Evolutionary conservation across 2,329 filamentous ascomycete species (phyloP), one percentile per base, ranked within the genome.

Genomic region (Aspergillus viridinutans): DNA sequence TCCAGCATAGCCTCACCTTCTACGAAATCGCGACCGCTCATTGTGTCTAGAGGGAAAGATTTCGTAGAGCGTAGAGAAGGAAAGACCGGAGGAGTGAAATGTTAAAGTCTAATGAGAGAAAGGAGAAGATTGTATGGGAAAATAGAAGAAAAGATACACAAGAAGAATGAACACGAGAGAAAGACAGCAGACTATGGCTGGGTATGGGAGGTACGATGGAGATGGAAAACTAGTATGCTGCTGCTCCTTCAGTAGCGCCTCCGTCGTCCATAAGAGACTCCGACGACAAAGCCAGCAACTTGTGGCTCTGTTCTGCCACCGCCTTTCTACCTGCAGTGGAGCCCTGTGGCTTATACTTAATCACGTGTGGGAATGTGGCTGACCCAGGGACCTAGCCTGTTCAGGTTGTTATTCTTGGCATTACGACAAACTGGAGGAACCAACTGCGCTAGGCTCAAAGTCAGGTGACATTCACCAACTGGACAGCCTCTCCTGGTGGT

Each of bases 1-100:
- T 92, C 92, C 58, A 97, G 80, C 75, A 95, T 87, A 65, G 93
- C 94, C 78, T 92, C 88, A 62, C 86, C 87, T 66, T 93, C 87
- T 69, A 99, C 87, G 70, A 97, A 80, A 72, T 92, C 86, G 58
- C 71, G 71, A 57, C 75, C 69, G 74, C 83, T 84, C 83, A 90
- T 86, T 80, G 70, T 62, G 61, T 38, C 29, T 45, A 53, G 48
- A 51, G 35, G 42, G 40, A 40, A 43, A 53, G 49, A 45, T 40
- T 40, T 49, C 38, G 50, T 42, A 38, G 38, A 45, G 48, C n/a
- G 49, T 42, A 47, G 49, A 58, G 43, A 51, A 47, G n/a, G 43
- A 23, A 40, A 51, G 20, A 26, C 42, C n/a, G 47, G 26, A 53
- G 17, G 29, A 45, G 21, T 42, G 23, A 49, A 47, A 32, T 48